Conservation (phyloP, 148 eudicot genomes). For the Vaccinium darrowii region DNA sequence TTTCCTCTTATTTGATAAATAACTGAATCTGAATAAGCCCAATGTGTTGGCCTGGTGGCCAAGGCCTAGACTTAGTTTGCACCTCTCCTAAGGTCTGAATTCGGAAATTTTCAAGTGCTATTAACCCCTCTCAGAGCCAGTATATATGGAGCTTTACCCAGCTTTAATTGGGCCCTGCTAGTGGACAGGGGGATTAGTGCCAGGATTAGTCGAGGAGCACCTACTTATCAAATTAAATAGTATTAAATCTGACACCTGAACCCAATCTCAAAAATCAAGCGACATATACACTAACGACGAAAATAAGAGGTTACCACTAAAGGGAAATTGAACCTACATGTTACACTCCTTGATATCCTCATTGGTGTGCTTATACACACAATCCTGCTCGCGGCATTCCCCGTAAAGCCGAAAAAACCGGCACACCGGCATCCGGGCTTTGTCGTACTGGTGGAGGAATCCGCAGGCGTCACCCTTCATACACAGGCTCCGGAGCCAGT, state of each 20-base stretch:
- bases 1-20: neutral
- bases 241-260: neutral
- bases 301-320: neutral
- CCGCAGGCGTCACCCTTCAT: constrained; percentile 99
- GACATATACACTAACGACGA: neutral
- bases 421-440: constrained; percentile 92
- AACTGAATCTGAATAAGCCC: neutral
- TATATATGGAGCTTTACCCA: no score
- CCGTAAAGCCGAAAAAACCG: constrained; percentile 79
- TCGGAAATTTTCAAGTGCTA: no score
- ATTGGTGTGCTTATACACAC: constrained; percentile 93
- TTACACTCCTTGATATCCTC: constrained; percentile 98
- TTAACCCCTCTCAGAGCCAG: no score
- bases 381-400: constrained; percentile 93
- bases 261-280: neutral
- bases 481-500: constrained; percentile 92
- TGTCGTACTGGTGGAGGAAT: constrained; percentile 95
- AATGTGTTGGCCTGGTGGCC: no score
- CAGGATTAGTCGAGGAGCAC: no score
- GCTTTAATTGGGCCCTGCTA: no score
- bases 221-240: no score
- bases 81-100: no score
- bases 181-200: no score
- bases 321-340: constrained; percentile 47
- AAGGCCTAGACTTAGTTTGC: no score